Base-by-base conservation (phyloP, 805 yeast species). In the Saccharomycopsis olivae region DNA sequence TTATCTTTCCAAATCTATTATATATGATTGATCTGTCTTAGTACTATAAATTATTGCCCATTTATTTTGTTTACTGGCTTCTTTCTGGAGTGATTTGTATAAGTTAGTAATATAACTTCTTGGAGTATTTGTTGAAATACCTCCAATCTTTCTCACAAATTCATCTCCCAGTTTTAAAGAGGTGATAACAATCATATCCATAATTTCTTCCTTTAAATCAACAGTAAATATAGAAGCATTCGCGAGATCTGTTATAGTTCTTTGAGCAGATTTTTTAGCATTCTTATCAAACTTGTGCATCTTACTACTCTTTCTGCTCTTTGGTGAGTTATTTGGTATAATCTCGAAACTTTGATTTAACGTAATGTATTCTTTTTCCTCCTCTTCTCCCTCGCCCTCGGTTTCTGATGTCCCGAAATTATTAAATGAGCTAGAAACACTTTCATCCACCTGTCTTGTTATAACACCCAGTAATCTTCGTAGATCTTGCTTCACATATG, bases 1-100 rank as follows among this genome's bases (percentile, higher is more conserved):
- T 56, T 50, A 73, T 47, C 82, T 65, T 51, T 76, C 78, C 40
- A 81, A 56, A 55, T 82, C 87, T 48, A 79, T 71, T 2, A 81
- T 66, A 49, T 75, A 68, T 1, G 85, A 70, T 50, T 76, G 75
- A 19, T 78, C 86, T 0, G 87, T 73, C 52, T 84, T 83, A n/a
- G 84, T 73, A 13, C 95, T 78, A 48, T 75, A 78, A 4, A 89
- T 53, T 16, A 89, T 65, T 1, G 83, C 92, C 80, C 85, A 79
- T 49, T 71, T 73, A 0, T 78, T 69, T 2, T 88, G 86, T 52
- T 75, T 74, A 1, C 73, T 51, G 2, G 80, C 75, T 49, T 89
- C 97, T 49, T 79, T 85, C 3, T 71, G 62, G 36, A 89, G 65
- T 1, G 85, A 73, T 47, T 72, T 75, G 56, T 81, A 81, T 11